phyloP scores from a whole-genome alignment of 441 rosid genomes.

The Mallotus japonicus region DNA sequence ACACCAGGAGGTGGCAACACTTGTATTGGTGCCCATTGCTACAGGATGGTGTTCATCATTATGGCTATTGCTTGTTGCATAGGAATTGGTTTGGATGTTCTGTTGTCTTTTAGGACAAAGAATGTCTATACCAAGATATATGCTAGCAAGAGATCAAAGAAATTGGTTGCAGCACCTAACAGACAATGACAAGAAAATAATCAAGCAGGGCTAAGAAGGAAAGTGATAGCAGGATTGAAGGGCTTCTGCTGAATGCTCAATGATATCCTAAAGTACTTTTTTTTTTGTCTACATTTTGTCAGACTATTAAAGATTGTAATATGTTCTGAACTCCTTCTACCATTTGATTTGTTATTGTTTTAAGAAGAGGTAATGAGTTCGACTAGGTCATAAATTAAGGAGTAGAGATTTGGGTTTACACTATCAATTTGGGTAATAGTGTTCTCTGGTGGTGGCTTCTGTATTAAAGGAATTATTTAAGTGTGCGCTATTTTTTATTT shows the following conservation, averaged over 20 bases:
- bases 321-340: neutral
- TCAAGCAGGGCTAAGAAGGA: neutral
- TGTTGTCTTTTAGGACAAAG: conserved; percentile 55
- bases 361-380: too few relatives aligned
- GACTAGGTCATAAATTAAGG: too few relatives aligned
- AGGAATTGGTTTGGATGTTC: conserved; percentile 63
- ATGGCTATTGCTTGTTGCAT: conserved; percentile 59
- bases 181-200: conserved; percentile 9
- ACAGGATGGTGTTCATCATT: conserved; percentile 53
- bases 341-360: too few relatives aligned
- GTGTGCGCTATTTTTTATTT: too few relatives aligned
- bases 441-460: neutral
- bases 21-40: conserved; percentile 81
- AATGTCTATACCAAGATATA: conserved; percentile 44
- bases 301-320: neutral
- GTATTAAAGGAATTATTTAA: too few relatives aligned
- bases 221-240: conserved; percentile 13
- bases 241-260: conserved; percentile 17
- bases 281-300: neutral
- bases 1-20: conserved; percentile 71
- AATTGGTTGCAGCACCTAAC: conserved; percentile 15
- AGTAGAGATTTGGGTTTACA: too few relatives aligned
- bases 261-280: conserved; percentile 20
- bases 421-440: too few relatives aligned
- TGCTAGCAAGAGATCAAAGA: conserved; percentile 39